Conservation (phyloP, 1,284 basidiomycete species). For the Amylostereum areolatum region DNA sequence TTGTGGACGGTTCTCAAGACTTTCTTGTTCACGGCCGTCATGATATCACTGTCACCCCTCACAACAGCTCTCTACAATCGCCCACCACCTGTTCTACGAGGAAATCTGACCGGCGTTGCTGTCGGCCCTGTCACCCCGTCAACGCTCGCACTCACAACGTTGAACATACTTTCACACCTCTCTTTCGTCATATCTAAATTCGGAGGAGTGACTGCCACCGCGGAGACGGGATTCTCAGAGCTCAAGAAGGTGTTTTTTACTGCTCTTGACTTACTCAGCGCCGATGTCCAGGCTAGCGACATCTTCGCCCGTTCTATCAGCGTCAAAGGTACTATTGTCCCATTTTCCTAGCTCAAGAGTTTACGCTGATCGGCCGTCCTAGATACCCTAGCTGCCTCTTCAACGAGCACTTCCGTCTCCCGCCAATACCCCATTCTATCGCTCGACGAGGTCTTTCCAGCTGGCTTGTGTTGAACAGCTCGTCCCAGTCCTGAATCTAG, state of each 20-base stretch:
- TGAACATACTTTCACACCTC: slow-evolving; percentile 55
- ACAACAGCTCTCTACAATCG: slow-evolving; percentile 47
- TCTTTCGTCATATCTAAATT: slow-evolving; percentile 70
- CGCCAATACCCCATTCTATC: slow-evolving; percentile 18
- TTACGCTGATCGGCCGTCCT: neutral
- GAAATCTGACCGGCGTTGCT: neutral
- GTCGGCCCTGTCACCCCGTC: slow-evolving; percentile 29
- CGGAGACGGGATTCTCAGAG: slow-evolving; percentile 49
- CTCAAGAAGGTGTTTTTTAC: slow-evolving; percentile 67
- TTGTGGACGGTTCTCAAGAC: slow-evolving; percentile 67
- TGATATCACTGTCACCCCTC: slow-evolving; percentile 61
- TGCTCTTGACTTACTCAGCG: slow-evolving; percentile 62
- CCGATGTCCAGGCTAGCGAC: slow-evolving; percentile 34
- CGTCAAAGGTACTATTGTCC: slow-evolving; percentile 12
- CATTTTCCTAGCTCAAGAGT: neutral
- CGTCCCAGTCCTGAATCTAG: slow-evolving; percentile 45
- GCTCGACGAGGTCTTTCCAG: slow-evolving; percentile 54
- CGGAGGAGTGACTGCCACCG: slow-evolving; percentile 56
- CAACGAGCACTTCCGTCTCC: neutral
- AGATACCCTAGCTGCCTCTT: neutral
- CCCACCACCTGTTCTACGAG: slow-evolving; percentile 17
- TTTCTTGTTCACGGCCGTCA: slow-evolving; percentile 59
- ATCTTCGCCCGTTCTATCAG: slow-evolving; percentile 26
- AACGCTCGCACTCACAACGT: slow-evolving; percentile 39
- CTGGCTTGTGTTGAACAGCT: slow-evolving; percentile 69